phyloP scores from a whole-genome alignment of 495 filamentous ascomycete genomes.

The Xylaria venustula region DNA sequence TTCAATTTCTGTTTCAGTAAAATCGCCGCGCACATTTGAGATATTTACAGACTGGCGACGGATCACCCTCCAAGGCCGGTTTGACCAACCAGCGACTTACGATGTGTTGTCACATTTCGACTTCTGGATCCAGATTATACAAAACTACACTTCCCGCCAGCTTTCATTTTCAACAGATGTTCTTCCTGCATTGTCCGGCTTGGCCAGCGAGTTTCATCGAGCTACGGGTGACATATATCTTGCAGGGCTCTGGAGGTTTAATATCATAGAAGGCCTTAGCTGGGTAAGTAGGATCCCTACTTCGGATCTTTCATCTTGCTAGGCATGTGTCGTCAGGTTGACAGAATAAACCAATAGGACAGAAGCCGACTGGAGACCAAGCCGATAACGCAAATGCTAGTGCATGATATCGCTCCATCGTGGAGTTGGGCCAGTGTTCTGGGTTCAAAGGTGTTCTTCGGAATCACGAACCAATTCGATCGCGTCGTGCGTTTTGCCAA shows the following conservation, averaged over 20 bases:
- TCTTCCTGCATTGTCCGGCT: slow-evolving; percentile 23
- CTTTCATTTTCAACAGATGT: slow-evolving; percentile 21
- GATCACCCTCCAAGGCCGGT: background rate
- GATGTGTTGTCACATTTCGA: slow-evolving; percentile 21
- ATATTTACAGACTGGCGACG: background rate
- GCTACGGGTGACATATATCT: slow-evolving; percentile 23
- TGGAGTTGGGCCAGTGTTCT: slow-evolving; percentile 31
- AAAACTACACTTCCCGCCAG: slow-evolving; percentile 22
- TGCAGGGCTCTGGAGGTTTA: slow-evolving; percentile 26
- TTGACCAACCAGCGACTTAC: slow-evolving; percentile 13
- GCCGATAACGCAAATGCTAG: slow-evolving; percentile 5
- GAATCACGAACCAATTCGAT: slow-evolving; percentile 13
- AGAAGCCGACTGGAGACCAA: background rate
- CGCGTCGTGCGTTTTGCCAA: slow-evolving; percentile 17
- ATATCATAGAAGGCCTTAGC: slow-evolving; percentile 14
- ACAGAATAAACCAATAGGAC: background rate
- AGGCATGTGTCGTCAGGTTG: background rate
- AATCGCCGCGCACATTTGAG: background rate
- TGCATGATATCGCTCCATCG: slow-evolving; percentile 26
- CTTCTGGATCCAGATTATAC: slow-evolving; percentile 21
- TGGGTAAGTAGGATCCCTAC: slow-evolving; percentile 12
- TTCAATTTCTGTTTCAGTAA: background rate
- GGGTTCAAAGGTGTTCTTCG: slow-evolving; percentile 15
- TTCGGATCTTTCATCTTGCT: background rate
- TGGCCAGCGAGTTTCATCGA: slow-evolving; percentile 23